Conservation (phyloP, 2,329 filamentous ascomycete genomes). For the Penicillium sclerotiorum region DNA sequence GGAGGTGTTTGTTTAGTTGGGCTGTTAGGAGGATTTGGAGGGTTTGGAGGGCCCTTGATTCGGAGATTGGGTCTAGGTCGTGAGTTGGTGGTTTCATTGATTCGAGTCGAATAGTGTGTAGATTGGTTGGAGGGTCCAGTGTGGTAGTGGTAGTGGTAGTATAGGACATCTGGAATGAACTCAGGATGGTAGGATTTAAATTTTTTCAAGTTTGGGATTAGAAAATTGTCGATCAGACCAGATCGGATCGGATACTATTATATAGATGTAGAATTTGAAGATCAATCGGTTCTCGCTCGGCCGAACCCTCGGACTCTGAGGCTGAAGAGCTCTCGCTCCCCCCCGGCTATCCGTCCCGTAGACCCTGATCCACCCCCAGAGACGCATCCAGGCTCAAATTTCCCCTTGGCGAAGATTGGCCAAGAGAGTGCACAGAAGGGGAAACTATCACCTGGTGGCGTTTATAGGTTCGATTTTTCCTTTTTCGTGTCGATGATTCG, state of each 20-base stretch:
- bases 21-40: conserved; percentile 21
- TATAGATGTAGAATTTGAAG: neutral
- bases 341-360: neutral
- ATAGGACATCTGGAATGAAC: neutral
- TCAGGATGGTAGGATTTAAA: neutral
- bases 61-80: conserved; percentile 20
- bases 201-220: neutral
- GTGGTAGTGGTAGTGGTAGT: no score
- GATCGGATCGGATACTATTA: neutral
- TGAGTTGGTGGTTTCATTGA: neutral
- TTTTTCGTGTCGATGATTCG: neutral
- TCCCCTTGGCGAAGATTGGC: conserved; percentile 6
- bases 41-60: conserved; percentile 25
- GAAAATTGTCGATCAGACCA: neutral
- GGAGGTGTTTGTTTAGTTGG: conserved; percentile 25
- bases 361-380: conserved; percentile 11
- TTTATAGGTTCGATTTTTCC: neutral
- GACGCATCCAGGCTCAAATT: conserved; percentile 2
- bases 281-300: neutral
- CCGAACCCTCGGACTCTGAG: neutral
- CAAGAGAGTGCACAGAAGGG: neutral
- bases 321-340: neutral
- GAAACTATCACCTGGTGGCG: neutral
- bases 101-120: neutral
- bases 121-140: neutral